A percentile compares a stretch with the other conserved stretches of the same genome.
Conservation (phyloP, 2,329 filamentous ascomycete genomes). For the Parascedosporium putredinis region DNA sequence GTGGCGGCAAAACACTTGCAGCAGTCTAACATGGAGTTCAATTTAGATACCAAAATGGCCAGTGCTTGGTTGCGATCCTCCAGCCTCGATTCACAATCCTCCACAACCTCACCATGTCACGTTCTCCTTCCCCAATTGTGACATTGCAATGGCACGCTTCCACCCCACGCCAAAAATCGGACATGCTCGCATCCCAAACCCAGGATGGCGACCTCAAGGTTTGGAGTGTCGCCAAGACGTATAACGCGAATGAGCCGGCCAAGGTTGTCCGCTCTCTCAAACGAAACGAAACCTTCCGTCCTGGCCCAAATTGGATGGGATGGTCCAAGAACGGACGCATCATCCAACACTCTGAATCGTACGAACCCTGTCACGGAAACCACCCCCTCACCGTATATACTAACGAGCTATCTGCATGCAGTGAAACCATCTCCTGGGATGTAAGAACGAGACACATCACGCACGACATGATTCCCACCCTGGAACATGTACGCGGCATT, state of each 20-base stretch:
- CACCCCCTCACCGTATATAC: not conserved
- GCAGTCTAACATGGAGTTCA: not conserved
- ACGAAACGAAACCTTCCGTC: constrained; percentile 59
- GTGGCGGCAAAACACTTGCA: not conserved
- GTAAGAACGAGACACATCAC: constrained; percentile 96
- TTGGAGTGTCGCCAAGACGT: constrained; percentile 86
- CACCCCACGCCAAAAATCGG: constrained; percentile 88
- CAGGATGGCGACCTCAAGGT: constrained; percentile 86
- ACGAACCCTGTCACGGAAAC: constrained; percentile 29
- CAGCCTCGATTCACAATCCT: constrained; percentile 89
- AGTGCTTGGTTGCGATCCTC: constrained; percentile 77
- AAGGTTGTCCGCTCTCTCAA: constrained; percentile 84
- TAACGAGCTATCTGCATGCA: constrained; percentile 22
- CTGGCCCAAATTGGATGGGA: constrained; percentile 86
- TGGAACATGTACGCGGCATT: constrained; percentile 70
- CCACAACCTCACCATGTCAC: constrained; percentile 78
- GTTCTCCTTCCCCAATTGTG: constrained; percentile 77
- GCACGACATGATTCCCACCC: constrained; percentile 76
- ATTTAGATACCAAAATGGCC: constrained; percentile 82
- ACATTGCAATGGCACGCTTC: constrained; percentile 92
- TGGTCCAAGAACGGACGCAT: constrained; percentile 98
- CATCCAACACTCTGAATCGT: constrained; percentile 86
- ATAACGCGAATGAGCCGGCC: constrained; percentile 61
- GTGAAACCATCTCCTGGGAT: constrained; percentile 91
- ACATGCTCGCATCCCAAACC: constrained; percentile 93